Evolutionary conservation across 2,329 filamentous ascomycete species (phyloP), one percentile per base, ranked within the genome.

Genomic region (Penicillium sp.): DNA sequence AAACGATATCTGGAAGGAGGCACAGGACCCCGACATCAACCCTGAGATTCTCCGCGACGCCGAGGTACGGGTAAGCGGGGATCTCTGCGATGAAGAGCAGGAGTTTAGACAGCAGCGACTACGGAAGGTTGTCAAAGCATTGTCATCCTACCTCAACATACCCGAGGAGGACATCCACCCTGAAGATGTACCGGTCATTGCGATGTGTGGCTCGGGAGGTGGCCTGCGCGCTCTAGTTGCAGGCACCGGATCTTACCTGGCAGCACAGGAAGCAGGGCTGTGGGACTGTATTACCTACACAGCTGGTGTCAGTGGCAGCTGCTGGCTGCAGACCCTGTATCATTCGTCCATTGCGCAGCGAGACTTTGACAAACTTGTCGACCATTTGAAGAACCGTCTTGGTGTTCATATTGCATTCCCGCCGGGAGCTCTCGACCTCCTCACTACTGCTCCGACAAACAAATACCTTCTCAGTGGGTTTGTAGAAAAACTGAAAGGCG

Each of bases 231-330:
- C 94, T 1, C 82, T 99, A 38, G 91, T 97, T 19, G 92, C 94
- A 2, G 92, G 93, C 4, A 87, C 92, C 0, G 92, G 93, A 0
- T 97, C 92, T 0, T 87, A 95, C 60, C 80, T 94, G 10, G 92
- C 92, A 3, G 84, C 91, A 0, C 86, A 91, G 58, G 89, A 97
- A 71, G 89, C 90, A 56, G 94, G 94, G 0, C 79, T 99, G 0
- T 95, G 96, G 71, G 92, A 97, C 74, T 97, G 94, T 71, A 84
- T 91, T 11, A 97, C 92, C 1, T 99, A 99, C 69, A 96, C 92
- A 0, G 91, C 93, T 5, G 94, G 94, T 1, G 94, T 99, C 48
- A 97, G 92, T 70, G 94, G 94, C 0, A 95, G 90, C 62, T 97
- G 94, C 73, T 99, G 94, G 94, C 81, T 97, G 6, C 93, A 97